phyloP scores from a whole-genome alignment of 495 filamentous ascomycete genomes.

The Aspergillus cavernicola region DNA sequence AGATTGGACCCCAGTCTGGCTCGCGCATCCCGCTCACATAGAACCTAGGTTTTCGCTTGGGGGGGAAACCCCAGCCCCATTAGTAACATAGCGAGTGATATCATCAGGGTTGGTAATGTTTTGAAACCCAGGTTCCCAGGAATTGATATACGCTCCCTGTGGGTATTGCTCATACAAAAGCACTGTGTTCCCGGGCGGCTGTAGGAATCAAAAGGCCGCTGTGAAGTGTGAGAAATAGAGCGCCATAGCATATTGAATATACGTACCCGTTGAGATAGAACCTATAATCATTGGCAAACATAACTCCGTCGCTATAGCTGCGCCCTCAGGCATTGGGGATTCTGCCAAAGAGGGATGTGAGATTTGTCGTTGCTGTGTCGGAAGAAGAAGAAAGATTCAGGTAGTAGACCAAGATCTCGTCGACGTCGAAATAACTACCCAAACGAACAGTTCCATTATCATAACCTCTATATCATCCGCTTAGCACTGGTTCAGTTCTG shows the following conservation, averaged over 20 bases:
- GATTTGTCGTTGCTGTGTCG: conserved; percentile 45
- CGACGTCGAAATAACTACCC: no score
- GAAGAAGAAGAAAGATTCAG: conserved; percentile 60
- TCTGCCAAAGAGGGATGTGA: conserved; percentile 42
- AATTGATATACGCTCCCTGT: conserved; percentile 38
- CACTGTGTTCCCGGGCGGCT: conserved; percentile 35
- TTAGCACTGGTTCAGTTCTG: not conserved
- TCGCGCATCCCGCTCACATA: conserved; percentile 65
- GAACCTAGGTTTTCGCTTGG: conserved; percentile 72
- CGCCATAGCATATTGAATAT: no score
- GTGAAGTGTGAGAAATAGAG: not conserved
- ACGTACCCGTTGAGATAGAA: conserved; percentile 48
- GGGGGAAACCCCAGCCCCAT: conserved; percentile 58
- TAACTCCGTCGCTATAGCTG: conserved; percentile 60
- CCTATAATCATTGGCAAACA: conserved; percentile 64
- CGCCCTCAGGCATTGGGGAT: no score
- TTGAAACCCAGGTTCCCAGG: conserved; percentile 45
- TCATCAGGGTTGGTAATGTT: conserved; percentile 30
- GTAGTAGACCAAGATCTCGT: conserved; percentile 32
- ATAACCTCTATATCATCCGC: conserved; percentile 36
- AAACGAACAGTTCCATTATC: no score
- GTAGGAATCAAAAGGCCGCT: conserved; percentile 11
- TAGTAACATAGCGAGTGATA: conserved; percentile 61
- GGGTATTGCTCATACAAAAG: conserved; percentile 50
- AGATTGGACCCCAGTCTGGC: conserved; percentile 41